Evolutionary conservation across 1,284 basidiomycete species (phyloP), one percentile per base, ranked within the genome.

Genomic region (Retiboletus flavoniger): DNA sequence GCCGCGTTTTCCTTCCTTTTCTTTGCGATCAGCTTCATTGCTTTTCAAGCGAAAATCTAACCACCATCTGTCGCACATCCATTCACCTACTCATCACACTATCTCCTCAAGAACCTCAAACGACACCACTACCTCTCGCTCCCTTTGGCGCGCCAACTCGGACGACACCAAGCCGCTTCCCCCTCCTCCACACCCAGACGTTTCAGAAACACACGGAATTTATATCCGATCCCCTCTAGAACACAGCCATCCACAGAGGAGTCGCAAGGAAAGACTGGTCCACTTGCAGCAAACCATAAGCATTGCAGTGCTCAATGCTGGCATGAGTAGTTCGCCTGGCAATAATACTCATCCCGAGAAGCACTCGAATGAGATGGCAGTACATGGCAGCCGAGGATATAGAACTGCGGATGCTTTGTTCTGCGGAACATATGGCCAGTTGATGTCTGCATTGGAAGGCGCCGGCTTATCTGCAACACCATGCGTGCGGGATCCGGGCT

Each of bases 381-480:
- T 36, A 42, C 49, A 60, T 56, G 31, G 28, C 42, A 50, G 59
- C 60, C 45, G 50, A 62, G 60, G 51, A 60, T 31, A 68, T 61
- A 60, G 56, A 47, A 50, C 57, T 3, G 17, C 59, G 16, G 57
- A 71, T 38, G 63, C 72, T 9, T 62, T 80, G 50, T 80, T 76
- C 62, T 72, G 72, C 34, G 78, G 78, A 35, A 80, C 78, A 31
- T 80, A 78, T 60, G 77, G 78, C 10, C 79, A 80, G 66, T 65
- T 80, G 54, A 73, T 74, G 65, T 58, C 68, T 32, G 78, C 79
- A 13, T 67, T 80, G 38, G 64, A 72, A 46, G 66, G 60, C 13
- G 78, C 75, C 1, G 77, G 78, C 45, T 67, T 80, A 54, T 70
- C 67, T 41, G 69, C 71, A 17, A 69, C 66, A n/a, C 72, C 72